Evolutionary conservation across 306 rosid genomes (phyloP).

Genomic region (Glycine latifolia): DNA sequence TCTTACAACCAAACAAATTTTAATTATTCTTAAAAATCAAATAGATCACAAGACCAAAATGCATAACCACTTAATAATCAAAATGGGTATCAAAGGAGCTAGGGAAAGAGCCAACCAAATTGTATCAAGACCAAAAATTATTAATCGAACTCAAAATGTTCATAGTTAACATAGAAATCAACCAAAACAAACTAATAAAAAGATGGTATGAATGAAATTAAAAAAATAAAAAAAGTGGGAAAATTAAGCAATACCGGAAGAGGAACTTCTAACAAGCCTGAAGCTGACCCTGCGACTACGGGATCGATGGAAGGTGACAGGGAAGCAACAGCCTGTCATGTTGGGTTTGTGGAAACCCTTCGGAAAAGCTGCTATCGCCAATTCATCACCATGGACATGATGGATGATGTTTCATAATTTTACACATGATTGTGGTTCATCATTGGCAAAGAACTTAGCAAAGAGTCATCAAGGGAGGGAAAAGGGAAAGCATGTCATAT

Average conservation of each 20-base stretch:
- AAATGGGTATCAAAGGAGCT: too few relatives aligned
- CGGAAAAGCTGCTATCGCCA: background rate
- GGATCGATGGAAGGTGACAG: constrained; percentile 31
- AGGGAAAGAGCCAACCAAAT: too few relatives aligned
- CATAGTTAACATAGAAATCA: background rate
- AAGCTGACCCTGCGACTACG: constrained; percentile 38
- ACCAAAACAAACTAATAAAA: background rate
- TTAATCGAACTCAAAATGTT: background rate
- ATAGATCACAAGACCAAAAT: too few relatives aligned
- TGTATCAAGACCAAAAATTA: too few relatives aligned
- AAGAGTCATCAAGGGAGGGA: background rate
- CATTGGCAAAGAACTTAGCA: constrained; percentile 18
- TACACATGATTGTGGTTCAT: background rate
- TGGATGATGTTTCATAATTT: background rate
- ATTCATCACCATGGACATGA: constrained; percentile 30
- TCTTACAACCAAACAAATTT: too few relatives aligned
- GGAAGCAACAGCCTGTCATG: constrained; percentile 61
- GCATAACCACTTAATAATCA: too few relatives aligned
- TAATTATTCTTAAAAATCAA: too few relatives aligned
- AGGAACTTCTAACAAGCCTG: constrained; percentile 18
- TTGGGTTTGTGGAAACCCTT: background rate
- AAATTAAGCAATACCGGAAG: constrained; percentile 41
- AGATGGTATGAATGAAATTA: background rate
- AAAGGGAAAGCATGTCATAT: background rate
- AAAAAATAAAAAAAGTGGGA: background rate